Evolutionary conservation across 192 early-diverging fungal genomes (phyloP).

Genomic region (Gaertneriomyces sp.): DNA sequence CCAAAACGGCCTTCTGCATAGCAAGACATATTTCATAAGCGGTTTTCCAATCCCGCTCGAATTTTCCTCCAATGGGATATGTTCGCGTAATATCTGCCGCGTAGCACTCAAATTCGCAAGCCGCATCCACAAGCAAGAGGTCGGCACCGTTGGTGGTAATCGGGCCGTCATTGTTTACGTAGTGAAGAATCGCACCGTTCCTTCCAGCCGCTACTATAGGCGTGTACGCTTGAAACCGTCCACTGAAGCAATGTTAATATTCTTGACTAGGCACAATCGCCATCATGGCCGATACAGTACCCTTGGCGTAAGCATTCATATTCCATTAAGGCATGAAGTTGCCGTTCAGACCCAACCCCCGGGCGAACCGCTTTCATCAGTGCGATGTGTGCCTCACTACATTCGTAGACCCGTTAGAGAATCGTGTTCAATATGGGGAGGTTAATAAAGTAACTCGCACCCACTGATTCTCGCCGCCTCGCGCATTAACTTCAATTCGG

Average conservation of each 20-base stretch:
- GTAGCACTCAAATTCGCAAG: conserved; percentile 71
- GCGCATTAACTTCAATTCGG: conserved; percentile 77
- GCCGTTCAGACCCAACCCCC: conserved; percentile 64
- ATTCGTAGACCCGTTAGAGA: neutral
- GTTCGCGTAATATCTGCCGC: conserved; percentile 87
- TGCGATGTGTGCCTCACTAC: conserved; percentile 68
- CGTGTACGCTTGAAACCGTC: conserved; percentile 76
- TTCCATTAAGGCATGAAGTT: conserved; percentile 76
- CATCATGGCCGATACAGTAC: conserved; percentile 7
- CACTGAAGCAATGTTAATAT: conserved; percentile 19
- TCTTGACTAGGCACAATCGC: neutral
- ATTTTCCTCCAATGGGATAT: conserved; percentile 76
- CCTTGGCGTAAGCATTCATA: conserved; percentile 64
- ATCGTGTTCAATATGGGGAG: neutral
- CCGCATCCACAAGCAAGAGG: conserved; percentile 59
- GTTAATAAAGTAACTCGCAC: neutral
- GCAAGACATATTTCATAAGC: conserved; percentile 81
- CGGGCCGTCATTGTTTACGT: conserved; percentile 65
- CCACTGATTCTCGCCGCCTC: conserved; percentile 68
- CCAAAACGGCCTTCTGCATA: conserved; percentile 74
- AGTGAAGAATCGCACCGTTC: conserved; percentile 79
- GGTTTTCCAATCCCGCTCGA: conserved; percentile 61
- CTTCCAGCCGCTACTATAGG: conserved; percentile 78
- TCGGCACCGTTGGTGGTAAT: conserved; percentile 43
- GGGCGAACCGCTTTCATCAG: conserved; percentile 65